phyloP scores from a whole-genome alignment of 108 stramenopile genomes.

The Heterococcus sp. region DNA sequence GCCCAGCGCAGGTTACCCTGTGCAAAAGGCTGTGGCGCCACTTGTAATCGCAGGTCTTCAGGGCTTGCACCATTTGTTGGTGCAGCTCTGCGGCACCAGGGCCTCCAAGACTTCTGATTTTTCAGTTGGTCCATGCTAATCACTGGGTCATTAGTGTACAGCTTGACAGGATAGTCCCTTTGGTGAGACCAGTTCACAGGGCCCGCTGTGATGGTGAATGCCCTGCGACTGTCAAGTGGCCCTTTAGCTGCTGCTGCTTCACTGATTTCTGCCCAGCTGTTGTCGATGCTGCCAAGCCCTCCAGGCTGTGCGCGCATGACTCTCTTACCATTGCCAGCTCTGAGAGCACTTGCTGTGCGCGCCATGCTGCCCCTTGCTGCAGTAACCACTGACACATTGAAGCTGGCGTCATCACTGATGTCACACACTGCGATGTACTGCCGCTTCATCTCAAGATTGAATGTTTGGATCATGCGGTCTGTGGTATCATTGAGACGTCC shows the following conservation, averaged over 20 bases:
- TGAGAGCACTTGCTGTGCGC: constrained; percentile 36
- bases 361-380: constrained; percentile 10
- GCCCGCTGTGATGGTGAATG: no score
- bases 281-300: no score
- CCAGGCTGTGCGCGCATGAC: no score
- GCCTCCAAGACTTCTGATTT: no score
- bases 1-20: constrained; percentile 49
- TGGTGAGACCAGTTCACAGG: no score
- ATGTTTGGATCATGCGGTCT: no score
- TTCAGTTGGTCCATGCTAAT: constrained; percentile 10
- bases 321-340: no score
- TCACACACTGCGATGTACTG: background rate
- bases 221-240: no score
- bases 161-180: background rate
- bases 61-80: constrained; percentile 30
- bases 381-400: constrained; percentile 36
- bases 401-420: background rate
- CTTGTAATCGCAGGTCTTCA: constrained; percentile 40
- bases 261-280: no score
- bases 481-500: no score
- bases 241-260: no score
- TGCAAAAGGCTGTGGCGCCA: constrained; percentile 50
- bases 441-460: background rate
- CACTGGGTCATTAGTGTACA: background rate
- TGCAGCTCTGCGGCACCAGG: constrained; percentile 31